Percentiles rank a stretch among this genome's conserved stretches.
These are phyloP conservation scores for Calonectria pseudoreteaudii DNA, from an alignment of 2,329 filamentous ascomycete genomes.

Conservation along the genomic window DNA sequence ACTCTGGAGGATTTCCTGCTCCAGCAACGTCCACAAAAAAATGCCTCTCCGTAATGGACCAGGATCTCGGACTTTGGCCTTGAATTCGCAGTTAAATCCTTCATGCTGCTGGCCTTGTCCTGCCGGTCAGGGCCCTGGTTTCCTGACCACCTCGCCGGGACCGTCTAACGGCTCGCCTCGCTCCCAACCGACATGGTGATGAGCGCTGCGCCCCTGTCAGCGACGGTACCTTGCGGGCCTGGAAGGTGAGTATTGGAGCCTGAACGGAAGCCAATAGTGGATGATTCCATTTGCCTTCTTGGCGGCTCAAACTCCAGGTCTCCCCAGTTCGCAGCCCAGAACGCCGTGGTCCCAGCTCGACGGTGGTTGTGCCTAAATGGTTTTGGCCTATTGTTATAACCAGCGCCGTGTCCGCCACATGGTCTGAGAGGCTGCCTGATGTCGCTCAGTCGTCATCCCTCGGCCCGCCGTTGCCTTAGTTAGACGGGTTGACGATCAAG, in stretches of 20 bases:
- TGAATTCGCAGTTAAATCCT: not conserved
- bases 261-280: not conserved
- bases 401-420: constrained; percentile 28
- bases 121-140: constrained; percentile 25
- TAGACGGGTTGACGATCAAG: constrained; percentile 2
- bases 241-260: not conserved
- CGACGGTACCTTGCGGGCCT: not conserved
- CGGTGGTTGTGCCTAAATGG: constrained; percentile 35
- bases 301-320: constrained; percentile 28
- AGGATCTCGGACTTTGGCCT: not conserved
- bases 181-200: constrained; percentile 43
- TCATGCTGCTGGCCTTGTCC: constrained; percentile 7
- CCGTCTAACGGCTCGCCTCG: constrained; percentile 43
- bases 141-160: constrained; percentile 41
- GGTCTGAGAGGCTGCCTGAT: constrained; percentile 22
- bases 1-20: not conserved
- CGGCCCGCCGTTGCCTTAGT: not conserved
- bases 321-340: constrained; percentile 20
- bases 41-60: not conserved
- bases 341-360: constrained; percentile 15
- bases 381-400: constrained; percentile 5
- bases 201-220: constrained; percentile 34
- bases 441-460: constrained; percentile 21
- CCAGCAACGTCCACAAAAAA: not conserved
- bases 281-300: constrained; percentile 28